Evolutionary conservation across 1,284 basidiomycete species (phyloP), one percentile per base, ranked within the genome.

Genomic region (Heliocybe sulcata): DNA sequence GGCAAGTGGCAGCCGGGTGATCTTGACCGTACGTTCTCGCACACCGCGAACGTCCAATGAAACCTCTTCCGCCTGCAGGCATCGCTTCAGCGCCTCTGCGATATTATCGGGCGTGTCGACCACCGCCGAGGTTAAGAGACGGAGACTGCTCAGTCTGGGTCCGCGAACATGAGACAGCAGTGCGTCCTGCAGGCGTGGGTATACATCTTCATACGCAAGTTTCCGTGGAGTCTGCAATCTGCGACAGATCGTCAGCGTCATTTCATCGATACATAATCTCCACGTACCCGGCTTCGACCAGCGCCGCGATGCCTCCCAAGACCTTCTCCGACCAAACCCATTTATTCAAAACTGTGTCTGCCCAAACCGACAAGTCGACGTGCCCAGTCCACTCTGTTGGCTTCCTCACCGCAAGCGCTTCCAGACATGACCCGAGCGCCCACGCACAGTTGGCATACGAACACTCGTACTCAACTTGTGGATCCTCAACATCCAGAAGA

Each of bases 11-110:
- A 90, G 71, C 35, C 83, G 75, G 6, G 77, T 78, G 14, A 94
- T 90, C 27, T 83, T 75, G 59, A 94, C 69, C 1, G 90, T 82
- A 35, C 92, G 82, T 62, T 97, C 94, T 23, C 94, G 79, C 0
- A 88, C 86, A 31, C 92, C 89, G 58, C 87, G 83, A 1, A 90
- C 75, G 52, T 90, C 85, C 47, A 94, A 69, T 0, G 86, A 72
- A 0, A 89, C 81, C 56, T 87, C 79, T 65, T 95, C 92, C 1
- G 86, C 85, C 52, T 84, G 79, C 3, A 90, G 64, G 64, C 87
- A 87, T 20, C 80, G 77, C 57, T 80, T 77, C 55, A 90, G 67
- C 0, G 87, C 74, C 29, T 85, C 82, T 25, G 79, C 74, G 20
- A 82, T 75, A 25, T 72, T 74, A 1, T 71, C 61, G 2, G 72